Evolutionary conservation across 1,284 basidiomycete genomes (phyloP).

Genomic region (Phaffia rhodozyma): DNA sequence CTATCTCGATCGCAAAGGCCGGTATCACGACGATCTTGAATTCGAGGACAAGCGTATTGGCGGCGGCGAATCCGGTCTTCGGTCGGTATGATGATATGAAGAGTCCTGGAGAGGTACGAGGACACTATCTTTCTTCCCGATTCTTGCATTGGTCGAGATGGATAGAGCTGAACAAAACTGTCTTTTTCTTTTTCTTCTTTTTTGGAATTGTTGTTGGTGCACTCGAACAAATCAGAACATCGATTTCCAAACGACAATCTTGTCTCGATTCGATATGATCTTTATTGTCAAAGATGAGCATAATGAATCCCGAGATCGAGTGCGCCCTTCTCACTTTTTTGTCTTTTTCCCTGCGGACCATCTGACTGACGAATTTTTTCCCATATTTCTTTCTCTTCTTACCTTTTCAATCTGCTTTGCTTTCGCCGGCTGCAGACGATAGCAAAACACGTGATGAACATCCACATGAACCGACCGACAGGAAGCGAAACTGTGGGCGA

Average conservation of each 20-base stretch:
- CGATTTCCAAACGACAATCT: constrained; percentile 95
- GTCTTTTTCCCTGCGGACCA: not conserved
- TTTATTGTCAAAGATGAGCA: constrained; percentile 99
- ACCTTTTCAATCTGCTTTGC: constrained; percentile 8
- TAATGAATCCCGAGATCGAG: constrained; percentile 83
- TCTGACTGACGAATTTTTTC: not conserved
- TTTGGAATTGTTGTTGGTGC: not conserved
- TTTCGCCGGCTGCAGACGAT: constrained; percentile 53
- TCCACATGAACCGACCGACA: constrained; percentile 86
- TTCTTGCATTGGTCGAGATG: not conserved
- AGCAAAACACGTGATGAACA: constrained; percentile 96
- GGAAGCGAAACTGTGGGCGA: constrained; percentile 67
- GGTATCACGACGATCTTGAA: constrained; percentile 98
- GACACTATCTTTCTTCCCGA: not conserved
- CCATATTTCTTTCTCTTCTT: not conserved
- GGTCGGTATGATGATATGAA: constrained; percentile 96
- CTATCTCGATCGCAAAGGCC: constrained; percentile 98
- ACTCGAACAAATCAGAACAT: constrained; percentile 54
- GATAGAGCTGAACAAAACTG: not conserved
- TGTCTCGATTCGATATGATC: constrained; percentile 99
- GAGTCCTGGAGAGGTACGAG: constrained; percentile 77
- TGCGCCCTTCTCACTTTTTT: constrained; percentile 31
- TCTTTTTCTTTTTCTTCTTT: not conserved
- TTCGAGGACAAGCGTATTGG: constrained; percentile 88
- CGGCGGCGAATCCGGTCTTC: constrained; percentile 97